Percentiles rank a stretch among this genome's conserved stretches.
Evolutionary conservation across 257 asterid species (phyloP).

Genomic region (Coffea canephora): DNA sequence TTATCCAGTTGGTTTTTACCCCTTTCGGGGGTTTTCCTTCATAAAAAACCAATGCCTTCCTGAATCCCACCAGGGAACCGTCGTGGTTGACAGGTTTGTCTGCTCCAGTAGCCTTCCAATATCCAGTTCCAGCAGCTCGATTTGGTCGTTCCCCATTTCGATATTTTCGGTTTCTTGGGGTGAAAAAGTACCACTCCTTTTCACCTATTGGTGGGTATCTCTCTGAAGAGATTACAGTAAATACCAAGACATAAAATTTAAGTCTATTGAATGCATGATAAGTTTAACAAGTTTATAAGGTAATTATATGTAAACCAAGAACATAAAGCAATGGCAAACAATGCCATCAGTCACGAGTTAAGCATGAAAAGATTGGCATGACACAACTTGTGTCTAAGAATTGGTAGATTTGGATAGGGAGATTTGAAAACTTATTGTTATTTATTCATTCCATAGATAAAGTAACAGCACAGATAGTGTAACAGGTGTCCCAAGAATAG

Average conservation of each 20-base stretch:
- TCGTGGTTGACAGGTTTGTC: neutral
- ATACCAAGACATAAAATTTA: neutral
- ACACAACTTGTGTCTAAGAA: too few relatives aligned
- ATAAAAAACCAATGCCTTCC: conserved; percentile 26
- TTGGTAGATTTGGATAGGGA: too few relatives aligned
- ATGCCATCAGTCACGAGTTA: too few relatives aligned
- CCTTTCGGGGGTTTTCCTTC: conserved; percentile 15
- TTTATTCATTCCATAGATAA: too few relatives aligned
- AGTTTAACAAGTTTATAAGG: too few relatives aligned
- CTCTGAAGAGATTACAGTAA: neutral
- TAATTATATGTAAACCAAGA: too few relatives aligned
- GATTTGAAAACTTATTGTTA: too few relatives aligned
- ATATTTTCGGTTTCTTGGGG: conserved; percentile 33
- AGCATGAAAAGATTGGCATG: too few relatives aligned
- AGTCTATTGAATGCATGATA: neutral
- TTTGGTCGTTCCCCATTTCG: conserved; percentile 18
- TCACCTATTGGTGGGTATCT: neutral
- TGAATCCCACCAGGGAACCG: neutral
- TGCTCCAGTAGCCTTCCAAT: conserved; percentile 38
- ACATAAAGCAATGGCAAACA: too few relatives aligned
- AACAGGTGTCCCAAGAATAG: too few relatives aligned
- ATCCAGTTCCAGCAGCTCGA: conserved; percentile 27
- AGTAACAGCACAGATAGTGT: too few relatives aligned
- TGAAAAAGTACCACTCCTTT: conserved; percentile 30
- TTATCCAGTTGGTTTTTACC: conserved; percentile 24